Conservation (phyloP, 140 eudicot genomes). For the Anethum foeniculum region DNA sequence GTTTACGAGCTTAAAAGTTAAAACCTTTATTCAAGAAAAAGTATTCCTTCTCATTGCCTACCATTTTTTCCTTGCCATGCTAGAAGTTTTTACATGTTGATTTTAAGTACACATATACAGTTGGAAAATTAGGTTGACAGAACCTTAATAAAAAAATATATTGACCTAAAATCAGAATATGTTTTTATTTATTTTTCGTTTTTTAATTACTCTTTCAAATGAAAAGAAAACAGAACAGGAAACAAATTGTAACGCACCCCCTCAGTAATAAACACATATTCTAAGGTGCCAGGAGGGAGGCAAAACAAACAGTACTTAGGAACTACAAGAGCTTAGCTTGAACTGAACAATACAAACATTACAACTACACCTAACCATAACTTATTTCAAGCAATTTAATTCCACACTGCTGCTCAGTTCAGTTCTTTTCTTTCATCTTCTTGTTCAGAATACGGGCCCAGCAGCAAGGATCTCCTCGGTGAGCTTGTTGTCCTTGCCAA, state of each 20-base stretch:
- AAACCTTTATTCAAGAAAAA: too few relatives aligned
- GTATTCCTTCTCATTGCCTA: too few relatives aligned
- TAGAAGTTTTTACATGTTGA: too few relatives aligned
- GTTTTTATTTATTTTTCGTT: neutral
- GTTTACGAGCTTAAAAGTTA: too few relatives aligned
- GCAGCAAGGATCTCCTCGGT: slow-evolving; percentile 85
- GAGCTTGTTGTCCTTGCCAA: slow-evolving; percentile 72
- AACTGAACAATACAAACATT: neutral
- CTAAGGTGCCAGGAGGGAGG: slow-evolving; percentile 1
- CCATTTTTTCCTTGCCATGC: too few relatives aligned
- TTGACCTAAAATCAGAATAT: neutral
- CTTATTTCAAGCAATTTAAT: neutral
- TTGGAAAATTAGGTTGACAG: too few relatives aligned
- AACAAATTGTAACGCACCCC: neutral
- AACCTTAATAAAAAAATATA: too few relatives aligned
- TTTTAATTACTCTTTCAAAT: neutral
- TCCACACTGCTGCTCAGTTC: neutral
- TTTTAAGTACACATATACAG: too few relatives aligned
- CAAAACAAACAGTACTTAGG: neutral
- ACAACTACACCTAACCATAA: neutral
- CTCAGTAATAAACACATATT: neutral
- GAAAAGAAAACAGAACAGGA: neutral
- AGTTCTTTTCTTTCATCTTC: slow-evolving; percentile 19
- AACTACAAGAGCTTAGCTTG: neutral
- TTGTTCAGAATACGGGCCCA: slow-evolving; percentile 63